These are phyloP conservation scores for Neocucurbitaria cava DNA, from an alignment of 2,329 filamentous ascomycete species.

Conservation along the genomic window DNA sequence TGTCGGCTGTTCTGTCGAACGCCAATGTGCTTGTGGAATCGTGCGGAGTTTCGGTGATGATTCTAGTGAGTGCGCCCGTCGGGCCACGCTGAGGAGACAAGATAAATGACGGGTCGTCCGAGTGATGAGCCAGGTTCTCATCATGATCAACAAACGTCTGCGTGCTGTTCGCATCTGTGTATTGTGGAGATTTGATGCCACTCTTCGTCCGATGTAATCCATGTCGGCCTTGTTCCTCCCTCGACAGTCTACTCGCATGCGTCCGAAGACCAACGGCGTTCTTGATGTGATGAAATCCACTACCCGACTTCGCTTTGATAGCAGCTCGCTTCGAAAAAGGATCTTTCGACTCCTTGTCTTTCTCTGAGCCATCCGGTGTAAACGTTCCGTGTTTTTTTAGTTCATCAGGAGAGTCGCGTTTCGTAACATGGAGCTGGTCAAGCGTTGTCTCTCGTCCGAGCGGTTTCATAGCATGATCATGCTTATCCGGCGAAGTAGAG, in stretches of 20 bases:
- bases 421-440: conserved; percentile 30
- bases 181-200: conserved; percentile 16
- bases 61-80: conserved; percentile 38
- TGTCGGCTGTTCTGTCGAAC: conserved; percentile 25
- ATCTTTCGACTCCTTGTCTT: conserved; percentile 61
- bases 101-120: conserved; percentile 17
- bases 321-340: conserved; percentile 66
- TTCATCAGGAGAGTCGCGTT: conserved; percentile 43
- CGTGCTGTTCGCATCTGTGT: conserved; percentile 17
- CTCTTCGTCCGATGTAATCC: conserved; percentile 30
- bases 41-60: conserved; percentile 44
- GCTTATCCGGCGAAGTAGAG: conserved; percentile 62
- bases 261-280: conserved; percentile 73
- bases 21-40: conserved; percentile 35
- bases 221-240: conserved; percentile 42
- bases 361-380: conserved; percentile 51
- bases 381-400: conserved; percentile 30
- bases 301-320: conserved; percentile 80
- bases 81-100: conserved; percentile 20
- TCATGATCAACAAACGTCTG: conserved; percentile 12
- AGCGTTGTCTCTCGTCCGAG: conserved; percentile 60
- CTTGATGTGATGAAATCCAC: conserved; percentile 83
- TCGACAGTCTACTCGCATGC: conserved; percentile 50
- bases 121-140: conserved; percentile 8
- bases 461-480: conserved; percentile 54